Percentiles rank a stretch among this genome's conserved stretches.
phyloP scores from a whole-genome alignment of 345 rosid genomes.

The Citrus maxima region DNA sequence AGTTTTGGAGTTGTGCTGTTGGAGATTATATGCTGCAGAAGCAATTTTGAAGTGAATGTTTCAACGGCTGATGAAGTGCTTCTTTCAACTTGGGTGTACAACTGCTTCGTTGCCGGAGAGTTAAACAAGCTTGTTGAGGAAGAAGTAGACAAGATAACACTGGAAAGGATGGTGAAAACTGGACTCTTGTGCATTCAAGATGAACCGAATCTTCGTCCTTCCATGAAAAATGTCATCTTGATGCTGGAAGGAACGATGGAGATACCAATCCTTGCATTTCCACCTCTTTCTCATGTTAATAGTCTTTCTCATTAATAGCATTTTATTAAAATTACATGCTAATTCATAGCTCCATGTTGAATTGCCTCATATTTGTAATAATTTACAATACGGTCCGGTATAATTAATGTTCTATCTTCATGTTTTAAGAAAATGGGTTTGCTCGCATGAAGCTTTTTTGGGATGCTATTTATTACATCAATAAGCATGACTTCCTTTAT shows the following conservation, averaged over 20 bases:
- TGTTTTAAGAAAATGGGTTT: too few relatives aligned
- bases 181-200: conserved; percentile 24
- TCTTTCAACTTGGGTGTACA: conserved; percentile 22
- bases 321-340: too few relatives aligned
- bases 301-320: too few relatives aligned
- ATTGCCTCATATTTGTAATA: too few relatives aligned
- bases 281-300: too few relatives aligned
- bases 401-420: too few relatives aligned
- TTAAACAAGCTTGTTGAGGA: conserved; percentile 14
- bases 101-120: conserved; percentile 9
- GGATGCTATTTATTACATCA: too few relatives aligned
- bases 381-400: too few relatives aligned
- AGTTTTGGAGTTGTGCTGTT: conserved; percentile 30
- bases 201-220: conserved; percentile 7
- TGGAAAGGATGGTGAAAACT: conserved; percentile 22
- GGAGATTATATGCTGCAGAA: conserved; percentile 28
- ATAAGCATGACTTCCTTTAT: too few relatives aligned
- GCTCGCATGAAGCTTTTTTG: too few relatives aligned
- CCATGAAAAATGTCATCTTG: neutral
- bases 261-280: too few relatives aligned
- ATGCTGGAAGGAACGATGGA: neutral
- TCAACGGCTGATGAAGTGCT: conserved; percentile 7
- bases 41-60: conserved; percentile 7
- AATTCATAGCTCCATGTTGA: too few relatives aligned
- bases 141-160: neutral